phyloP scores from a whole-genome alignment of 495 filamentous ascomycete genomes.

The Zalerion maritima region DNA sequence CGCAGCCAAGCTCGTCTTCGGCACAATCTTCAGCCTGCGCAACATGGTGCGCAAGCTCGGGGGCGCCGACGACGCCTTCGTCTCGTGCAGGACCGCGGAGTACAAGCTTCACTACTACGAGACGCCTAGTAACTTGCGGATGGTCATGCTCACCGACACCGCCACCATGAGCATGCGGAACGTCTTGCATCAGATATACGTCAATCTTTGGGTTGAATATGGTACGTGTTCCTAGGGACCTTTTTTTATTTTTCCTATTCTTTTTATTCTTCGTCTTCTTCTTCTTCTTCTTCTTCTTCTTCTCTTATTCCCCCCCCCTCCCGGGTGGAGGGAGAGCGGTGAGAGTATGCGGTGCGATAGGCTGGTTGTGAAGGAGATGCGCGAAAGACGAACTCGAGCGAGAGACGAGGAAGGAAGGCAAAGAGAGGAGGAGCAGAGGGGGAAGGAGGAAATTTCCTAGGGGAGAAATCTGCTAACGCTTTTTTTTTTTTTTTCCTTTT shows the following conservation, averaged over 20 bases:
- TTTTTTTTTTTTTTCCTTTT: not conserved
- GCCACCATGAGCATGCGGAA: slow-evolving; percentile 80
- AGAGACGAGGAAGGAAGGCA: not conserved
- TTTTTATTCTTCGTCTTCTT: not conserved
- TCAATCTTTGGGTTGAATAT: slow-evolving; percentile 93
- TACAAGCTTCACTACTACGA: slow-evolving; percentile 99
- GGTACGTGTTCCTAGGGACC: slow-evolving; percentile 32
- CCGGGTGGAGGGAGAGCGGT: too few relatives aligned
- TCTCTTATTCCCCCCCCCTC: too few relatives aligned
- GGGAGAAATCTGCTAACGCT: not conserved
- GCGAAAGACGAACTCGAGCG: not conserved
- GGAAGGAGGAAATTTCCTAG: not conserved
- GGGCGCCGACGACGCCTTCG: slow-evolving; percentile 82
- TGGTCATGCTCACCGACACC: slow-evolving; percentile 91
- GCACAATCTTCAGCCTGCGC: slow-evolving; percentile 84
- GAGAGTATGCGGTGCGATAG: too few relatives aligned
- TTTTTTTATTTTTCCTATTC: not conserved
- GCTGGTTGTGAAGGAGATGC: too few relatives aligned
- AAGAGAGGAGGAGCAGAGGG: not conserved
- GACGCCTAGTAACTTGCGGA: slow-evolving; percentile 85
- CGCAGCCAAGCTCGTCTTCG: slow-evolving; percentile 94
- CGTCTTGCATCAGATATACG: slow-evolving; percentile 94
- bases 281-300: not conserved
- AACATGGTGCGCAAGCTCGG: slow-evolving; percentile 96
- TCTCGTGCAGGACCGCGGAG: slow-evolving; percentile 75